Percentiles rank a stretch among this genome's conserved stretches.
These are phyloP conservation scores for Syzygium malaccense DNA, from an alignment of 441 rosid species.

Conservation along the genomic window DNA sequence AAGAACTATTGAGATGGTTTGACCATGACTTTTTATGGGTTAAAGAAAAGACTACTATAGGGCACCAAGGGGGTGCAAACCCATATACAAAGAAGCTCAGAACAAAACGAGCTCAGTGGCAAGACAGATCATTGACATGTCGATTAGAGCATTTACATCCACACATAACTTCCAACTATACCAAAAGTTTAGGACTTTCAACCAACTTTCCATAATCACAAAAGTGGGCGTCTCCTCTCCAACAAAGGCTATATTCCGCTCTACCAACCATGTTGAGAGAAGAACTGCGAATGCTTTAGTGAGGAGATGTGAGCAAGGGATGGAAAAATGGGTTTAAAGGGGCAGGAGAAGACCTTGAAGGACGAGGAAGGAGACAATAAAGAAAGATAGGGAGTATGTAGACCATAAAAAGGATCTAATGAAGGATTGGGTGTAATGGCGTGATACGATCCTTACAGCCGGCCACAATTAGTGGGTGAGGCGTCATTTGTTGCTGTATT, in stretches of 20 bases:
- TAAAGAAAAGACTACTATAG: not conserved
- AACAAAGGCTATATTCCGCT: not conserved
- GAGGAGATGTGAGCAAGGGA: not conserved
- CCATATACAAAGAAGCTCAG: not conserved
- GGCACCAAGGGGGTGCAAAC: not conserved
- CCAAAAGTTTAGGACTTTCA: not conserved
- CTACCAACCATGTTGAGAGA: not conserved
- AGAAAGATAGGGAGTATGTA: not conserved
- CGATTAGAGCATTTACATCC: not conserved
- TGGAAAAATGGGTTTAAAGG: not conserved
- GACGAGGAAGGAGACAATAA: not conserved
- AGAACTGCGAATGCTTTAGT: not conserved
- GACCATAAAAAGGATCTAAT: not conserved
- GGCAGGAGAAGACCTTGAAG: not conserved
- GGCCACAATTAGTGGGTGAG: not conserved
- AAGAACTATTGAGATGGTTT: not conserved
- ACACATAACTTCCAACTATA: not conserved
- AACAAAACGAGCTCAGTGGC: not conserved
- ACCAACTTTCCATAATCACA: not conserved
- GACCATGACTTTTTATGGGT: not conserved
- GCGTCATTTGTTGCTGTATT: not conserved
- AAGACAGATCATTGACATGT: not conserved
- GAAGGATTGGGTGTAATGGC: not conserved
- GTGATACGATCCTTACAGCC: not conserved
- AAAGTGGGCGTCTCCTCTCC: not conserved